Conservation (phyloP, 1,139 yeast genomes). For the Diutina ranongensis region DNA sequence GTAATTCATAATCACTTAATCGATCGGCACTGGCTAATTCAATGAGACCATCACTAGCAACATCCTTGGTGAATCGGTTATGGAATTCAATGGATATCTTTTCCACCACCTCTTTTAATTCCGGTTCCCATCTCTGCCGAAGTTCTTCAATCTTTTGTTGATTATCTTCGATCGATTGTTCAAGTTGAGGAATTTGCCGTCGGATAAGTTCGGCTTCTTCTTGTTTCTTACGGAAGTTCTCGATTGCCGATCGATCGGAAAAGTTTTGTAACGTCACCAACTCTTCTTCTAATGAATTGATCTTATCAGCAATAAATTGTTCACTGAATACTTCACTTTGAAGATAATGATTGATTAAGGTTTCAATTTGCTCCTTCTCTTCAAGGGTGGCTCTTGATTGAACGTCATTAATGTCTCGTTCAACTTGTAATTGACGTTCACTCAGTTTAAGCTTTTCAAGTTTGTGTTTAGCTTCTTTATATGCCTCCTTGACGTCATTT, state of each 20-base stretch:
- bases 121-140: conserved; percentile 45
- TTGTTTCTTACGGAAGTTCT: conserved; percentile 19
- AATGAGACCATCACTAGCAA: conserved; percentile 82
- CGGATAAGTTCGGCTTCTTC: conserved; percentile 21
- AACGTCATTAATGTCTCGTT: conserved; percentile 14
- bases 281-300: conserved; percentile 27
- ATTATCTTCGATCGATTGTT: conserved; percentile 15
- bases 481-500: conserved; percentile 19
- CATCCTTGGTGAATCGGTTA: conserved; percentile 44
- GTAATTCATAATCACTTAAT: conserved; percentile 71
- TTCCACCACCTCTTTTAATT: conserved; percentile 36
- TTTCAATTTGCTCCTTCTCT: conserved; percentile 28
- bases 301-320: conserved; percentile 18
- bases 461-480: conserved; percentile 27
- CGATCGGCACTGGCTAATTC: conserved; percentile 41
- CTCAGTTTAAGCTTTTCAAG: conserved; percentile 34
- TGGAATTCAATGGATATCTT: conserved; percentile 55
- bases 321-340: conserved; percentile 33
- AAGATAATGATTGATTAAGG: conserved; percentile 33
- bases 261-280: conserved; percentile 22
- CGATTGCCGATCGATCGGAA: conserved; percentile 28
- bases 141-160: conserved; percentile 28
- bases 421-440: conserved; percentile 31
- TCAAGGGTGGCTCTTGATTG: conserved; percentile 25
- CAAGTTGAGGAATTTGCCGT: conserved; percentile 23